Conservation (phyloP, 495 filamentous ascomycete species). For the Aspergillus coremiiformis region DNA sequence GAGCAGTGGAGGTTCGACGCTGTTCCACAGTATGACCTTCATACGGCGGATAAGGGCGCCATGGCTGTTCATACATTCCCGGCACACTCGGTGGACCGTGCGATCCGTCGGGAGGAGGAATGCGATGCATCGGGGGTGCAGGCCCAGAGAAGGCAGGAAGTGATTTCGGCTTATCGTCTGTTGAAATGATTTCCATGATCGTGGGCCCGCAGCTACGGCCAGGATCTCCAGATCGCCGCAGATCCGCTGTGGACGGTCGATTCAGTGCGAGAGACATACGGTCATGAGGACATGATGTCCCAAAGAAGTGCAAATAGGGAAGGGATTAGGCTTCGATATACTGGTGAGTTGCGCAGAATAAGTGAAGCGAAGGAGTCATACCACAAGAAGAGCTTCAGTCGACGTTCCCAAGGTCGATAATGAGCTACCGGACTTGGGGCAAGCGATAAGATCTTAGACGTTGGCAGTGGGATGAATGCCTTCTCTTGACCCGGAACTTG, state of each 20-base stretch:
- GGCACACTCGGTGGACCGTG: conserved; percentile 23
- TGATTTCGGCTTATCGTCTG: conserved; percentile 16
- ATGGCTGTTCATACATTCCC: conserved; percentile 28
- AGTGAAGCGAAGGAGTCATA: conserved; percentile 1
- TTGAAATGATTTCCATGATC: conserved; percentile 16
- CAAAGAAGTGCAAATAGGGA: not conserved
- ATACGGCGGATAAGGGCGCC: conserved; percentile 31
- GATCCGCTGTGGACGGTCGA: conserved; percentile 12
- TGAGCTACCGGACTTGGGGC: conserved; percentile 2
- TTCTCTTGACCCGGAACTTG: not conserved
- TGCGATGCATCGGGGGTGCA: conserved; percentile 27
- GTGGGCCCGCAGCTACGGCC: conserved; percentile 10
- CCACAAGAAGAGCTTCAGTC: not conserved
- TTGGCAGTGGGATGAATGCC: not conserved
- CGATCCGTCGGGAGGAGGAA: conserved; percentile 26
- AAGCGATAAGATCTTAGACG: not conserved
- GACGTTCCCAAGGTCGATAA: conserved; percentile 7
- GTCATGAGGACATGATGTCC: conserved; percentile 20
- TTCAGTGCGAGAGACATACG: conserved; percentile 16
- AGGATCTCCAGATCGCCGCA: conserved; percentile 9
- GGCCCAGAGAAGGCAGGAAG: conserved; percentile 13
- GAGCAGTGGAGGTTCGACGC: conserved; percentile 27
- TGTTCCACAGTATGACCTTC: conserved; percentile 27
- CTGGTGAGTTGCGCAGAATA: not conserved
- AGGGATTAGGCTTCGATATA: not conserved